A percentile compares a stretch with the other conserved stretches of the same genome.
phyloP scores from a whole-genome alignment of 805 yeast genomes.

The Wickerhamomyces ciferrii region DNA sequence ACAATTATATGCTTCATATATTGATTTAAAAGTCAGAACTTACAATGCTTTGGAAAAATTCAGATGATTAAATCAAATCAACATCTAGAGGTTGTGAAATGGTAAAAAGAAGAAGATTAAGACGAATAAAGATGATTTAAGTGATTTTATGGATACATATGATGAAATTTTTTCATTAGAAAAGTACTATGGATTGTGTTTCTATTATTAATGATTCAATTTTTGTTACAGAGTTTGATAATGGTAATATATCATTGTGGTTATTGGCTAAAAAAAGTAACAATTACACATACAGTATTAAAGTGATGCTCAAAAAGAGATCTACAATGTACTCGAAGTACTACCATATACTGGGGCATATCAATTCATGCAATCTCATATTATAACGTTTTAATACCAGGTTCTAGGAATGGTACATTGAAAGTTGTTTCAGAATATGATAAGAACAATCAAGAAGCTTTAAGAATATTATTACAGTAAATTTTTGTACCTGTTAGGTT shows the following conservation, averaged over 20 bases:
- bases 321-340: conserved; percentile 57
- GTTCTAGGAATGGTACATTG: conserved; percentile 81
- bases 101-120: conserved; percentile 30
- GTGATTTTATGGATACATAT: conserved; percentile 25
- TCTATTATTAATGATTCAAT: conserved; percentile 89
- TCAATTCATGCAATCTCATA: conserved; percentile 78
- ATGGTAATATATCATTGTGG: conserved; percentile 90
- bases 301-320: conserved; percentile 27
- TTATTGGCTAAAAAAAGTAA: conserved; percentile 83
- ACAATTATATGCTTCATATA: conserved; percentile 88
- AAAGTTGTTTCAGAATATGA: conserved; percentile 52
- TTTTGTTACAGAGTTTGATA: conserved; percentile 93
- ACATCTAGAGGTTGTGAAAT: conserved; percentile 89
- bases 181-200: conserved; percentile 87
- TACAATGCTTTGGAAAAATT: conserved; percentile 94
- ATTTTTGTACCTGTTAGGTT: too few relatives aligned
- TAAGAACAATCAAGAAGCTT: conserved; percentile 43
- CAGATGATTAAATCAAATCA: conserved; percentile 90
- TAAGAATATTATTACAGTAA: too few relatives aligned
- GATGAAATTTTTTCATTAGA: conserved; percentile 52
- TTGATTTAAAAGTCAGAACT: conserved; percentile 85
- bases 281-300: conserved; percentile 64
- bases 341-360: conserved; percentile 87
- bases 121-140: conserved; percentile 24
- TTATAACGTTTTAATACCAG: conserved; percentile 77